These are phyloP conservation scores for Penicillium crustosum DNA, from an alignment of 2,329 filamentous ascomycete species.

Conservation along the genomic window DNA sequence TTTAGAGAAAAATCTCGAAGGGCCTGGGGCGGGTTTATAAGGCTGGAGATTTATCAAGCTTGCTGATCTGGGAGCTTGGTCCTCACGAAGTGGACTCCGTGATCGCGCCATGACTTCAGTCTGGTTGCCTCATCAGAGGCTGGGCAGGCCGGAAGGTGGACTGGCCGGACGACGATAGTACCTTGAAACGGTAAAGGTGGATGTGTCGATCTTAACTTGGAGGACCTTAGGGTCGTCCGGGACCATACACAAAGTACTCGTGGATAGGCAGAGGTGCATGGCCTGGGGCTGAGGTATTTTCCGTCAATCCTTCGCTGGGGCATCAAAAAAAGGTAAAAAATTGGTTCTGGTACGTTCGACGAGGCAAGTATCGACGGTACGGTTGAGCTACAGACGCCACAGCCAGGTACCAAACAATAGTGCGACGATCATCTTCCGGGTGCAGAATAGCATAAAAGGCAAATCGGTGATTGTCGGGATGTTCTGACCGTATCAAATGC, in stretches of 20 bases:
- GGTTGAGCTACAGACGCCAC: conserved; percentile 13
- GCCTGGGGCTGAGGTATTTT: conserved; percentile 7
- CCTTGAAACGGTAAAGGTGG: not conserved
- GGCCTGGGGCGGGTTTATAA: conserved; percentile 16
- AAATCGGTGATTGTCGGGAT: conserved; percentile 6
- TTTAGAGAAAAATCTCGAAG: not conserved
- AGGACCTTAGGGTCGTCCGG: conserved; percentile 2
- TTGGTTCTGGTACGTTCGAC: conserved; percentile 2
- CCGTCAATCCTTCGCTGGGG: conserved; percentile 4
- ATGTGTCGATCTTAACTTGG: conserved; percentile 16
- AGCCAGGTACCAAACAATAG: conserved; percentile 8
- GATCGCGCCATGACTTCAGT: conserved; percentile 21
- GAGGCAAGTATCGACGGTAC: conserved; percentile 17
- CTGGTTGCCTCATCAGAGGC: conserved; percentile 5
- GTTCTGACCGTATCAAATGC: conserved; percentile 15
- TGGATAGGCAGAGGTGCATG: not conserved
- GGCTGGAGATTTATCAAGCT: not conserved
- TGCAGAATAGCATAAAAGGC: conserved; percentile 6
- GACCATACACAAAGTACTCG: not conserved
- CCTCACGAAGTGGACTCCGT: conserved; percentile 12
- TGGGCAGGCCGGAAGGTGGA: not conserved
- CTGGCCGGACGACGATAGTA: not conserved
- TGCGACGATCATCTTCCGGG: conserved; percentile 20
- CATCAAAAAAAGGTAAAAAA: not conserved
- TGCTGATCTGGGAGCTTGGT: conserved; percentile 5